These are phyloP conservation scores for Ochetophila trinervis DNA, from an alignment of 306 rosid genomes.

Conservation along the genomic window DNA sequence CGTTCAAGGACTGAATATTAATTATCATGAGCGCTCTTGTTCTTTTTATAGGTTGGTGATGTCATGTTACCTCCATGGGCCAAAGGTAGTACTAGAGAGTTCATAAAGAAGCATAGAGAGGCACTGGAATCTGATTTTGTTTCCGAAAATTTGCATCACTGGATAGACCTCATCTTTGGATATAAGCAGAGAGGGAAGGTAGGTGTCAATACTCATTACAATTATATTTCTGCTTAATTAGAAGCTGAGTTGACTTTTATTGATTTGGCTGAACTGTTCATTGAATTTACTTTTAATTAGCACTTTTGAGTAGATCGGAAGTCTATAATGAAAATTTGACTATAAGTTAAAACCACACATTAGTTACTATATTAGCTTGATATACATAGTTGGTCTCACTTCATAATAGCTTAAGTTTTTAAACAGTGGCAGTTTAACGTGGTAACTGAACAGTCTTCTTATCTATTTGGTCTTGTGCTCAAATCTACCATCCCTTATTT, in stretches of 20 bases:
- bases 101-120: conserved; percentile 95
- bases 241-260: background rate
- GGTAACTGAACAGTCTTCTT: too few relatives aligned
- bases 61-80: conserved; percentile 96
- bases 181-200: conserved; percentile 99
- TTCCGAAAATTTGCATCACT: conserved; percentile 93
- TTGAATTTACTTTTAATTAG: background rate
- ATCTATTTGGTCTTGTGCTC: too few relatives aligned
- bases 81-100: conserved; percentile 87
- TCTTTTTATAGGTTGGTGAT: conserved; percentile 73
- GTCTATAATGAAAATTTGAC: too few relatives aligned
- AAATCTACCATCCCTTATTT: too few relatives aligned
- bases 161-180: conserved; percentile 99
- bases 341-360: too few relatives aligned
- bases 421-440: too few relatives aligned
- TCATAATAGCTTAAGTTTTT: too few relatives aligned
- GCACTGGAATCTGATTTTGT: conserved; percentile 93
- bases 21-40: conserved; percentile 6
- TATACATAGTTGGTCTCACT: too few relatives aligned
- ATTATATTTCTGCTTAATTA: conserved; percentile 10
- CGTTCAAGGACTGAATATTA: conserved; percentile 2
- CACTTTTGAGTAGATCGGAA: too few relatives aligned
- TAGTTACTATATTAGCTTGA: too few relatives aligned
- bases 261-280: background rate
- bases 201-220: conserved; percentile 37